Base-by-base conservation (phyloP, 257 asterid genomes). In the Nicotiana sylvestris region DNA sequence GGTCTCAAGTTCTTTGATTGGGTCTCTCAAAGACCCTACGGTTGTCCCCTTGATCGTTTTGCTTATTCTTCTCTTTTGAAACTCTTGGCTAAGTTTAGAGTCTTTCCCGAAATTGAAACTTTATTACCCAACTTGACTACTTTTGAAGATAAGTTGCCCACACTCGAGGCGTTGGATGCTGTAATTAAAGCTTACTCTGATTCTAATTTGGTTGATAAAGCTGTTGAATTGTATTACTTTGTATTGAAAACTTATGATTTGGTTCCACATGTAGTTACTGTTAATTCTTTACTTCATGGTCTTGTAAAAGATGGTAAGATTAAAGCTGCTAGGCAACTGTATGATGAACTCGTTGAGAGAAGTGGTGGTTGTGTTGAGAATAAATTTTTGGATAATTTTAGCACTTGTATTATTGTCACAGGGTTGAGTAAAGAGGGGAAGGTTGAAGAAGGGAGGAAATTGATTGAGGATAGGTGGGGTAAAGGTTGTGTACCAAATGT, bases 381-480 rank as follows among this genome's bases (percentile, higher is more conserved):
- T 81, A 6, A 18, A 51, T 87, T 84, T 82, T 27, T 91, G 85
- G 98, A 96, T 84, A 92, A 93, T 87, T 90, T 91, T 82, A 96
- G 98, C 85, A 93, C 91, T 65, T 88, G 93, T 80, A 91, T 92
- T 84, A 88, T 96, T 93, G 95, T 93, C 15, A 91, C 83, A 79
- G 98, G 94, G 85, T 87, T 91, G 88, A 93, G 98, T 84, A 89
- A 86, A 85, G 92, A 90, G 61, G 97, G 97, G 49, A 89, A 90
- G 84, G 93, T 96, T 35, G 92, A 91, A 80, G 90, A 92, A 85
- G 98, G 93, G 83, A 65, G 81, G 86, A 89, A 86, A 80, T 85
- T 96, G 87, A 92, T 96, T 69, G 96, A 90, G 90, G 91, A 88
- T 77, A 91, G 89, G 79, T 94, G 99, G 98, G 99, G 98, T 74